phyloP scores from a whole-genome alignment of 805 yeast species.

The Candida loeiensis region DNA sequence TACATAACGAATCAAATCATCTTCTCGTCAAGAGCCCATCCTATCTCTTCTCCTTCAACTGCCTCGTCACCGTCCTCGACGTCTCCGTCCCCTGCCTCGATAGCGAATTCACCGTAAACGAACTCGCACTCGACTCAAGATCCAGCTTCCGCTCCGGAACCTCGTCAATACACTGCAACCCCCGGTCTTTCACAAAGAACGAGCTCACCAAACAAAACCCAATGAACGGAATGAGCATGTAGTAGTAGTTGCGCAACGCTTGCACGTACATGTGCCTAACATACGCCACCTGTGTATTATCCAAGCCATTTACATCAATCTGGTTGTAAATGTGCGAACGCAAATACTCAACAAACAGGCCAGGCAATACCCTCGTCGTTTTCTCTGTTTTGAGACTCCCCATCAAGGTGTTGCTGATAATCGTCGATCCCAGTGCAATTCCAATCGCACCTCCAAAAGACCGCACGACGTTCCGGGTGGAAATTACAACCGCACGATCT shows the following conservation, averaged over 20 bases:
- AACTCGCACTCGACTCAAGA: constrained; percentile 10
- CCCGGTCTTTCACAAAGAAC: constrained; percentile 36
- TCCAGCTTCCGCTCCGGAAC: constrained; percentile 11
- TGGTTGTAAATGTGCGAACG: constrained; percentile 23
- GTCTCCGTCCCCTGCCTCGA: neutral
- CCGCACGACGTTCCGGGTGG: constrained; percentile 53
- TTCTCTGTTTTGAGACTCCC: constrained; percentile 15
- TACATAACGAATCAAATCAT: too few species aligned
- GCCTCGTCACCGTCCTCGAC: neutral
- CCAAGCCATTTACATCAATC: constrained; percentile 22
- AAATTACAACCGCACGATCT: constrained; percentile 57
- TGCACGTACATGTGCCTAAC: constrained; percentile 18
- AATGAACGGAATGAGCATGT: constrained; percentile 21
- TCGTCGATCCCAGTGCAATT: constrained; percentile 44
- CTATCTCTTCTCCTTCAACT: neutral
- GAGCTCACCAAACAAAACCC: constrained; percentile 20
- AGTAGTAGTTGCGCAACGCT: constrained; percentile 20
- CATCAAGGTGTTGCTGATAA: constrained; percentile 34
- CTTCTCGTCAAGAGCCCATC: neutral
- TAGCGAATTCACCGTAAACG: neutral
- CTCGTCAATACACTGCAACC: constrained; percentile 36
- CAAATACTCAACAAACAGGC: constrained; percentile 13
- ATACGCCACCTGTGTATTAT: constrained; percentile 15
- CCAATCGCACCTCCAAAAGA: constrained; percentile 65
- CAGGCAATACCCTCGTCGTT: constrained; percentile 12